A percentile compares a stretch with the other conserved stretches of the same genome.
phyloP scores from a whole-genome alignment of 805 yeast species.

The Ogataea chonburiensis region DNA sequence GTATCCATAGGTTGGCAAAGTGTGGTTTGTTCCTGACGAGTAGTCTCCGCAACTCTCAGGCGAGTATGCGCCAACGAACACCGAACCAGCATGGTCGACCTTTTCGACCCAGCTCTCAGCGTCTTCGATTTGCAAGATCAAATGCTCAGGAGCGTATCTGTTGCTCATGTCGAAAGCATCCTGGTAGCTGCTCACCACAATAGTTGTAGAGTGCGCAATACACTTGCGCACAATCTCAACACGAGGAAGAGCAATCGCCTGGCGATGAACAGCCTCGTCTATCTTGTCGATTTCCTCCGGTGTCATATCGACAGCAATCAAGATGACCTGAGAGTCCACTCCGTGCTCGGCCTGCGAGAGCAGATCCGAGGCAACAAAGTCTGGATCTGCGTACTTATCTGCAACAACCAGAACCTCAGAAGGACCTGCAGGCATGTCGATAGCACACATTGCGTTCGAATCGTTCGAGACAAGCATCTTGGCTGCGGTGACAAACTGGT shows the following conservation, averaged over 20 bases:
- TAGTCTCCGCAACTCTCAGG: slow-evolving; percentile 99
- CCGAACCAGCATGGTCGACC: slow-evolving; percentile 93
- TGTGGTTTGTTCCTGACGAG: slow-evolving; percentile 97
- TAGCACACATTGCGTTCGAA: slow-evolving; percentile 89
- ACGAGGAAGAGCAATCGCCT: slow-evolving; percentile 83
- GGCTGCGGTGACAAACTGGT: slow-evolving; percentile 98
- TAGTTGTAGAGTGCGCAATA: slow-evolving; percentile 85
- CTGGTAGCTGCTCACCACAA: slow-evolving; percentile 64
- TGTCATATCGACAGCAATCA: slow-evolving; percentile 76
- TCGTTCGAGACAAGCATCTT: slow-evolving; percentile 97
- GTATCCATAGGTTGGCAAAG: slow-evolving; percentile 97
- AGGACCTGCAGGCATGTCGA: slow-evolving; percentile 99
- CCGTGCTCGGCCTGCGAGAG: slow-evolving; percentile 99
- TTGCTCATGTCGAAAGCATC: slow-evolving; percentile 88
- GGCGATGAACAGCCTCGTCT: slow-evolving; percentile 80
- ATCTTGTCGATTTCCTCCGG: slow-evolving; percentile 59
- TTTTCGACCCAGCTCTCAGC: slow-evolving; percentile 69
- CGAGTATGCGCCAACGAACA: slow-evolving; percentile 92
- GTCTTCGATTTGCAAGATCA: slow-evolving; percentile 83
- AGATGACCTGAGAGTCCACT: slow-evolving; percentile 93
- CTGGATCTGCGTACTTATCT: slow-evolving; percentile 84
- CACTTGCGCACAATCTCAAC: slow-evolving; percentile 91
- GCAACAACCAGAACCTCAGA: slow-evolving; percentile 97
- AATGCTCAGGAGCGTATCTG: slow-evolving; percentile 95
- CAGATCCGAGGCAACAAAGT: slow-evolving; percentile 94